These are phyloP conservation scores for Mycena olivaceomarginata DNA, from an alignment of 768 basidiomycete species.

Conservation along the genomic window DNA sequence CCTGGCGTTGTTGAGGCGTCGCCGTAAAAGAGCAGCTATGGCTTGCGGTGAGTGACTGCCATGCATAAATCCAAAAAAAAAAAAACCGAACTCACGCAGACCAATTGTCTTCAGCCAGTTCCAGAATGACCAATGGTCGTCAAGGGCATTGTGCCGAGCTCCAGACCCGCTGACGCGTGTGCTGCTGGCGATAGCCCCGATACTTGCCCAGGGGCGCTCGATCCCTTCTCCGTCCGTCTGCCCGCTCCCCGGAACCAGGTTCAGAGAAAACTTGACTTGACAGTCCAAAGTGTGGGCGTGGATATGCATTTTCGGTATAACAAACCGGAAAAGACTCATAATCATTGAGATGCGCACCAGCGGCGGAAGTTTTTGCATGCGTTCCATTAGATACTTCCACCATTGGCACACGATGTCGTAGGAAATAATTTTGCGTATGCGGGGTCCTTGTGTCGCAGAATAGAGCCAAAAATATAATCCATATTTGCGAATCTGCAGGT, in stretches of 20 bases:
- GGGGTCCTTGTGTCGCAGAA: conserved; percentile 32
- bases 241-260: background rate
- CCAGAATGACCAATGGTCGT: conserved; percentile 49
- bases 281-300: background rate
- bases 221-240: no score
- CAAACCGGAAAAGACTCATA: conserved; percentile 46
- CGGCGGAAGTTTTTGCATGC: conserved; percentile 40
- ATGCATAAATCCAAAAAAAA: conserved; percentile 32
- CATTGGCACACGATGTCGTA: conserved; percentile 59
- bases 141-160: conserved; percentile 48
- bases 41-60: background rate
- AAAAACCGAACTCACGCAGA: conserved; percentile 44
- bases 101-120: conserved; percentile 52
- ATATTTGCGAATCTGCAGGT: conserved; percentile 57
- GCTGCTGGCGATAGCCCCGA: background rate
- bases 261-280: background rate
- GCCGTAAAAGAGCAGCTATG: background rate
- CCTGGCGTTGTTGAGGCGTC: background rate
- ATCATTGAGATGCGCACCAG: conserved; percentile 27
- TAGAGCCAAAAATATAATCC: conserved; percentile 56
- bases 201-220: background rate
- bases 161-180: background rate
- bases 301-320: conserved; percentile 47
- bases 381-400: conserved; percentile 44
- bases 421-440: conserved; percentile 41